Conservation (phyloP, 176 grass and related monocot species). For the Carex cristatella region DNA sequence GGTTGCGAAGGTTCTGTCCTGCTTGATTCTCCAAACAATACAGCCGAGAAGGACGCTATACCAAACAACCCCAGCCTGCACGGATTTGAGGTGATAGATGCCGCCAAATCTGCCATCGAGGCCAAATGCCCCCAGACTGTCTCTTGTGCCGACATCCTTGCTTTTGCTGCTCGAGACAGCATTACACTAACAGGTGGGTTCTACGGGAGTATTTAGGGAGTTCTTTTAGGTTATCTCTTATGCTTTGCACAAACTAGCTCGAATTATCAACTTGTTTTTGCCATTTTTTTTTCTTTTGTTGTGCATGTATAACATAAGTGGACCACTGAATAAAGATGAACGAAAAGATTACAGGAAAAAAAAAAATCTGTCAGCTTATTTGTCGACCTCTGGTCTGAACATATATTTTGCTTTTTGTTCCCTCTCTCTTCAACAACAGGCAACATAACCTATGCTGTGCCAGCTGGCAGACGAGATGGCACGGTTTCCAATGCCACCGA, state of each 20-base stretch:
- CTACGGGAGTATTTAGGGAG: background rate
- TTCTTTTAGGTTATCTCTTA: background rate
- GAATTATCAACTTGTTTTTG: background rate
- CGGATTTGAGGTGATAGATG: conserved; percentile 50
- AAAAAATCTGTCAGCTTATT: background rate
- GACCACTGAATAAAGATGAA: background rate
- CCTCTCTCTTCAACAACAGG: background rate
- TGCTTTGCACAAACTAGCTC: background rate
- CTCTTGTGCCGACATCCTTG: conserved; percentile 55
- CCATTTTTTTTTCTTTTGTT: background rate
- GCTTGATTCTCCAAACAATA: conserved; percentile 51
- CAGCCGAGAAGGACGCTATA: conserved; percentile 33
- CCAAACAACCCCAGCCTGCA: conserved; percentile 59
- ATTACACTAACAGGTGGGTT: conserved; percentile 18
- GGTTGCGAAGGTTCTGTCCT: conserved; percentile 70
- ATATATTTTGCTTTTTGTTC: too few relatives aligned
- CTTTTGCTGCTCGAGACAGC: conserved; percentile 50
- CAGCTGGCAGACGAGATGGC: conserved; percentile 57
- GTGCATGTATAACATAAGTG: background rate
- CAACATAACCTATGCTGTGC: conserved; percentile 31
- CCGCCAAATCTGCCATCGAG: conserved; percentile 54
- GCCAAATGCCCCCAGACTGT: conserved; percentile 33
- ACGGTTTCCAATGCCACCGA: background rate
- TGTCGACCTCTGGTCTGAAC: background rate
- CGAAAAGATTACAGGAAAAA: background rate